A percentile compares a stretch with the other conserved stretches of the same genome.
These are phyloP conservation scores for Lycium barbarum DNA, from an alignment of 257 asterid genomes.

Conservation along the genomic window DNA sequence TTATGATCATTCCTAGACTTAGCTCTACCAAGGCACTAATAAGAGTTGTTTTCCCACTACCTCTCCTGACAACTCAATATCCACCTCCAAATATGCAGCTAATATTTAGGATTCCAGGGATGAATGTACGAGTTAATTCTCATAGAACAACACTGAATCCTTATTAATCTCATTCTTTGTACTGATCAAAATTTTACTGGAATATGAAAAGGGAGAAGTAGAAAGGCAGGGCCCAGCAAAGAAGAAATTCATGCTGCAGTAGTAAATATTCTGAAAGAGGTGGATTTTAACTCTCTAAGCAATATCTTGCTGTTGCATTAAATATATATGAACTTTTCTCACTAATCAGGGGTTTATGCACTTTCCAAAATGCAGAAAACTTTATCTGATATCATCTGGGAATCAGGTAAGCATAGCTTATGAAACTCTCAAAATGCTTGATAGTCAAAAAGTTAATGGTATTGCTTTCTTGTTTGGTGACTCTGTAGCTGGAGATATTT, in stretches of 20 bases:
- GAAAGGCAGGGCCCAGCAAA: constrained; percentile 61
- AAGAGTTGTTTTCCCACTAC: too few relatives aligned
- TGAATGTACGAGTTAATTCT: too few relatives aligned
- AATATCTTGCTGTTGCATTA: not conserved
- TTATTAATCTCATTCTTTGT: not conserved
- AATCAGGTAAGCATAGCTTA: constrained; percentile 61
- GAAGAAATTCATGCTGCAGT: constrained; percentile 75
- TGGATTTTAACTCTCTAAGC: constrained; percentile 82
- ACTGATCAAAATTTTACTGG: not conserved
- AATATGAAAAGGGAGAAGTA: constrained; percentile 54
- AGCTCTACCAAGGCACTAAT: too few relatives aligned
- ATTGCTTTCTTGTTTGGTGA: not conserved
- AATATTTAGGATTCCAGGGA: too few relatives aligned
- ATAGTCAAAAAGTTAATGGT: too few relatives aligned
- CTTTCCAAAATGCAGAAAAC: constrained; percentile 69
- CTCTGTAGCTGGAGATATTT: not conserved
- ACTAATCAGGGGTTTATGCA: not conserved
- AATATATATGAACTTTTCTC: not conserved
- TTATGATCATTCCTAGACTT: too few relatives aligned
- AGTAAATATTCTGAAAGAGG: constrained; percentile 72
- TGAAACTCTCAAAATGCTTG: not conserved
- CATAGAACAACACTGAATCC: too few relatives aligned
- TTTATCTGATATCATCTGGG: constrained; percentile 76
- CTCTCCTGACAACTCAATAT: too few relatives aligned
- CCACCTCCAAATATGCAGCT: too few relatives aligned